Percentiles rank a stretch among this genome's conserved stretches.
phyloP scores from a whole-genome alignment of 805 yeast genomes.

The Kuraishia capsulata region DNA sequence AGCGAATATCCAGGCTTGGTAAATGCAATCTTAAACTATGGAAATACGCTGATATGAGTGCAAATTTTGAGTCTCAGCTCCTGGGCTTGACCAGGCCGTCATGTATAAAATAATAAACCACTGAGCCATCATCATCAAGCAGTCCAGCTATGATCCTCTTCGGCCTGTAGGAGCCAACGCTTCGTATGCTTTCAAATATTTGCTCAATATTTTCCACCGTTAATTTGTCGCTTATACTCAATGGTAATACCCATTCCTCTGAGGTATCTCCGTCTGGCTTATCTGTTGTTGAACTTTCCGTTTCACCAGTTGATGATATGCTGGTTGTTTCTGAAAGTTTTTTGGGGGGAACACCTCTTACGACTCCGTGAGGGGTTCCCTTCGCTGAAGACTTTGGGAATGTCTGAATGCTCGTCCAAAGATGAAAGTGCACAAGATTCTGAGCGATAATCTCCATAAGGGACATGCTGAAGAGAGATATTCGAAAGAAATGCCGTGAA shows the following conservation, averaged over 20 bases:
- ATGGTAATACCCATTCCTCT: slow-evolving; percentile 36
- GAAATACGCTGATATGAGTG: not conserved
- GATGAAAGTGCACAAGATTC: slow-evolving; percentile 33
- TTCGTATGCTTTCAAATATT: slow-evolving; percentile 25
- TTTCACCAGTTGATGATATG: slow-evolving; percentile 3
- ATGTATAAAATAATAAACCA: slow-evolving; percentile 60
- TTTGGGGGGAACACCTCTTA: slow-evolving; percentile 3
- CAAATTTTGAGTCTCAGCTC: no score
- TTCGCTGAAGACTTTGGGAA: slow-evolving; percentile 5
- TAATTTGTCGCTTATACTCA: slow-evolving; percentile 17
- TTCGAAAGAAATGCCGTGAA: no score
- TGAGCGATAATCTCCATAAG: slow-evolving; percentile 25
- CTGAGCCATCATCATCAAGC: slow-evolving; percentile 57
- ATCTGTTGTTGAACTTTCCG: slow-evolving; percentile 11
- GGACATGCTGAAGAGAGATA: no score
- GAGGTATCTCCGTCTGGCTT: slow-evolving; percentile 11
- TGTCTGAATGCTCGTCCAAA: slow-evolving; percentile 30
- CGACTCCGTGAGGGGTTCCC: not conserved
- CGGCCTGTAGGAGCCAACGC: slow-evolving; percentile 19
- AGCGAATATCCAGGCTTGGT: slow-evolving; percentile 4
- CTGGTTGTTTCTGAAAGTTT: not conserved
- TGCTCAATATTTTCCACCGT: slow-evolving; percentile 27
- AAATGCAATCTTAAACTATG: slow-evolving; percentile 1
- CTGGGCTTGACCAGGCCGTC: slow-evolving; percentile 61
- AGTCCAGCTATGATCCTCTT: slow-evolving; percentile 43